A percentile compares a stretch with the other conserved stretches of the same genome.
Conservation (phyloP, 2,329 filamentous ascomycete genomes). For the Cryoendolithus antarcticus region DNA sequence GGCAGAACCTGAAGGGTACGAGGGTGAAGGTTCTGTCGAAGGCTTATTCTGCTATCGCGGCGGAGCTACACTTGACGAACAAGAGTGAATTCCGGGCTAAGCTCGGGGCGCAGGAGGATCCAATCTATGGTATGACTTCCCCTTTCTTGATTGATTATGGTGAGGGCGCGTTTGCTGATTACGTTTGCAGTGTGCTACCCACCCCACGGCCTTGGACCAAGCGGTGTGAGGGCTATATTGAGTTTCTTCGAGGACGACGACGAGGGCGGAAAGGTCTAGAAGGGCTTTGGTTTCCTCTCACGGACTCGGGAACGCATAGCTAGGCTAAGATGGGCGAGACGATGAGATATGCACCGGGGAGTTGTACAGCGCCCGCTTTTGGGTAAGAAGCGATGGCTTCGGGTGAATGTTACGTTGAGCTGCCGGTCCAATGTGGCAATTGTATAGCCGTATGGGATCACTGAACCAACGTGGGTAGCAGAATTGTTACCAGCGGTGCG, state of each 20-base stretch:
- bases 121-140: constrained; percentile 46
- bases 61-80: constrained; percentile 67
- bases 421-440: too few relatives aligned
- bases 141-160: background rate
- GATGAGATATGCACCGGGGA: too few relatives aligned
- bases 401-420: too few relatives aligned
- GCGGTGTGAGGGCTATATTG: constrained; percentile 73
- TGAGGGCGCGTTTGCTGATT: constrained; percentile 1
- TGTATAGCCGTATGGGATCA: too few relatives aligned
- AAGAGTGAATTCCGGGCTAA: constrained; percentile 88
- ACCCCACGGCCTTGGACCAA: constrained; percentile 67
- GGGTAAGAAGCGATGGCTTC: too few relatives aligned
- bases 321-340: too few relatives aligned
- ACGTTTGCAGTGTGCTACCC: constrained; percentile 61
- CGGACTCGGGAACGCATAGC: too few relatives aligned
- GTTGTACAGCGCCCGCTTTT: too few relatives aligned
- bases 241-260: constrained; percentile 73
- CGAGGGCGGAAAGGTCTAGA: constrained; percentile 16
- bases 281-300: background rate
- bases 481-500: too few relatives aligned
- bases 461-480: too few relatives aligned
- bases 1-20: constrained; percentile 68
- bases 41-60: constrained; percentile 70
- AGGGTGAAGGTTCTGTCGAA: constrained; percentile 70
- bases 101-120: constrained; percentile 72